These are phyloP conservation scores for Yamadazyma diospyri DNA, from an alignment of 1,139 yeast species.

Conservation along the genomic window DNA sequence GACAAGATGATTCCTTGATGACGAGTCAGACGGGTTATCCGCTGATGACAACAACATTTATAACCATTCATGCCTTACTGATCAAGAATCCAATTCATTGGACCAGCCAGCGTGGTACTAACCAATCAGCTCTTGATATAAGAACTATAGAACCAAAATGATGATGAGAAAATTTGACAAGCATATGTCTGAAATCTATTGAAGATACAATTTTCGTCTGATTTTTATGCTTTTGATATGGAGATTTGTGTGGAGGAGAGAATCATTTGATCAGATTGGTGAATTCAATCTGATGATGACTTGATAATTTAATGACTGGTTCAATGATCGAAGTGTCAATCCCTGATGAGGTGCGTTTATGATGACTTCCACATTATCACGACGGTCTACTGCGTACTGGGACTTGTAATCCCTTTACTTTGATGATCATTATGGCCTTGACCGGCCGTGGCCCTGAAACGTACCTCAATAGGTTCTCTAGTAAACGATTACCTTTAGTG, in stretches of 20 bases:
- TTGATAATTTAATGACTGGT: too few species aligned
- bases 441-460: conserved; percentile 94
- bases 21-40: conserved; percentile 98
- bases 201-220: conserved; percentile 69
- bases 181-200: conserved; percentile 93
- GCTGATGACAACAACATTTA: conserved; percentile 80
- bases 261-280: too few species aligned
- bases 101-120: conserved; percentile 13
- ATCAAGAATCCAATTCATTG: conserved; percentile 23
- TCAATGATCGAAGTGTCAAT: too few species aligned
- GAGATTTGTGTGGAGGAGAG: conserved; percentile 7
- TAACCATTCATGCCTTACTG: conserved; percentile 98
- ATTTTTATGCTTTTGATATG: conserved; percentile 27
- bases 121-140: conserved; percentile 17
- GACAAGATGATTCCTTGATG: conserved; percentile 84
- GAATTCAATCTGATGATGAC: too few species aligned
- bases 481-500: too few species aligned
- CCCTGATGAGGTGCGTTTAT: conserved; percentile 56
- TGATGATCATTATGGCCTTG: conserved; percentile 97
- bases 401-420: conserved; percentile 68
- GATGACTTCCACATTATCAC: conserved; percentile 94
- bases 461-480: conserved; percentile 1
- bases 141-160: conserved; percentile 34
- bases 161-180: conserved; percentile 84
- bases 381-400: conserved; percentile 99